phyloP scores from a whole-genome alignment of 179 eudicot genomes.

The Vitellaria paradoxa region DNA sequence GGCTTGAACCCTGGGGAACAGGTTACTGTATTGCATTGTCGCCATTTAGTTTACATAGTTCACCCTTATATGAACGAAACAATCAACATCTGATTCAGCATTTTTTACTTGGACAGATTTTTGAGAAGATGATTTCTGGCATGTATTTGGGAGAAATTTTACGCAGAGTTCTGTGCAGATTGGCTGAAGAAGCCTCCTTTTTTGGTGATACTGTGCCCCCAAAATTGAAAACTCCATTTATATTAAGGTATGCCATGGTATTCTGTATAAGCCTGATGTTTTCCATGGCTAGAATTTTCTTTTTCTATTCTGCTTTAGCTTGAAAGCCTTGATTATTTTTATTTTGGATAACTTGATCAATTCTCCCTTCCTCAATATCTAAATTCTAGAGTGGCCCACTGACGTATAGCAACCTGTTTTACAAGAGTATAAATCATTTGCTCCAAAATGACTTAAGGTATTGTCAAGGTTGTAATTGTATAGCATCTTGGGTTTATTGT shows the following conservation, averaged over 20 bases:
- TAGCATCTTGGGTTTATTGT: neutral
- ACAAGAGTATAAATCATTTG: neutral
- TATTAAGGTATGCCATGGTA: slow-evolving; percentile 45
- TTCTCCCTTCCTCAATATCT: neutral
- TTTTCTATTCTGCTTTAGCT: neutral
- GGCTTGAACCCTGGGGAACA: slow-evolving; percentile 96
- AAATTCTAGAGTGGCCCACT: neutral
- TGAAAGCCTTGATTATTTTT: neutral
- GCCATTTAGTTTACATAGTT: neutral
- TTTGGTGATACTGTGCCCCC: slow-evolving; percentile 80
- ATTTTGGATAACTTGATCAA: too few relatives aligned
- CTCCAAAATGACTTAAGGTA: neutral
- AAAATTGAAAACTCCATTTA: slow-evolving; percentile 60
- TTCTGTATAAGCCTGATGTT: neutral
- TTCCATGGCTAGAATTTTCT: neutral
- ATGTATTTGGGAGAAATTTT: slow-evolving; percentile 94
- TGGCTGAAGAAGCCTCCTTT: slow-evolving; percentile 83
- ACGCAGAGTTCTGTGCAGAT: slow-evolving; percentile 66
- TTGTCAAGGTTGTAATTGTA: neutral
- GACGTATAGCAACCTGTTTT: neutral
- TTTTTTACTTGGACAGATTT: slow-evolving; percentile 46
- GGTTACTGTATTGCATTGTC: slow-evolving; percentile 32
- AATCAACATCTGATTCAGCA: neutral
- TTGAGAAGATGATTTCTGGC: slow-evolving; percentile 87
- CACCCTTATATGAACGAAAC: neutral